Evolutionary conservation across 176 grass and related monocot species (phyloP), one percentile per base, ranked within the genome.

Genomic region (Thalia dealbata): DNA sequence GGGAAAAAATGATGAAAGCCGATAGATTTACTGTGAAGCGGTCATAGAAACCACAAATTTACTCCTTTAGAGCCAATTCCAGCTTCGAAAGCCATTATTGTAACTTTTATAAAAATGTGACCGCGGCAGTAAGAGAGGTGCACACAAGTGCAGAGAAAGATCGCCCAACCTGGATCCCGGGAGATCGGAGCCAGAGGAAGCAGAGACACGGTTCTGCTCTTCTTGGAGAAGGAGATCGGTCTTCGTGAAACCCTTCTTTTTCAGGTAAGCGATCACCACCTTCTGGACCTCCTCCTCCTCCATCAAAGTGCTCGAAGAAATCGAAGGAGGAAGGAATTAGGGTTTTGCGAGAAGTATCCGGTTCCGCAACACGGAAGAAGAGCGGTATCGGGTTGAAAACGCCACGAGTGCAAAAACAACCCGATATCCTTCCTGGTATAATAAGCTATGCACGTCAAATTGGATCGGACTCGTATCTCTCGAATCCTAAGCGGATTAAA

Each of bases 261-360:
- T 62, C 56, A 75, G 38, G 29, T 75, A 75, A 59, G 55, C 32
- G 30, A 26, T 18, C 54, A 61, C 73, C 21, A 21, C 21, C 32
- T 44, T 75, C 54, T 61, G 54, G 55, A 75, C 21, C 55, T 75
- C 73, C 13, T 75, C 52, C 35, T 75, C 73, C 73, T 75, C 73
- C 73, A 75, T 75, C 2, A 42, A n/a, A 24, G 29, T 13, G 13
- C 3, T 12, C 8, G 19, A 52, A 96, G 32, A 4, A 38, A 38
- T 38, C 32, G 32, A 38, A 38, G 32, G 4, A 4, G 4, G 32
- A 38, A 38, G 32, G 32, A 38, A 38, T 4, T 38, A 38, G 32
- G 32, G 32, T 4, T 38, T 38, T 38, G 32, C 32, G 32, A 38
- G 32, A 38, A 4, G 3, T 38, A 38, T n/a, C 32, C 4, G 32